A percentile compares a stretch with the other conserved stretches of the same genome.
Evolutionary conservation across 192 early-diverging fungal species (phyloP).

Genomic region (Gryganskiella cystojenkinii): DNA sequence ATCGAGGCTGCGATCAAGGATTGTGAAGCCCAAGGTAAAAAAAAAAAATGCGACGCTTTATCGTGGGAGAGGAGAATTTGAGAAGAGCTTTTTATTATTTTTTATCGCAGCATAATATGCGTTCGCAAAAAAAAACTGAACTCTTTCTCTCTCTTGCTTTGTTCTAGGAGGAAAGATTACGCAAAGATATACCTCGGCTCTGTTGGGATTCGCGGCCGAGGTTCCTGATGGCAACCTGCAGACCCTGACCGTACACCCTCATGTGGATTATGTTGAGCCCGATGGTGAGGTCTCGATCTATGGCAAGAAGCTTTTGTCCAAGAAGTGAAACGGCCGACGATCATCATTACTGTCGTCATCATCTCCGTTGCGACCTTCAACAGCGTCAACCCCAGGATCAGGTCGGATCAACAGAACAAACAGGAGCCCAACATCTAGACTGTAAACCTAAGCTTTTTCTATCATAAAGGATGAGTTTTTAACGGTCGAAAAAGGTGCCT

Average conservation of each 20-base stretch:
- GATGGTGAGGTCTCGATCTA: conserved; percentile 65
- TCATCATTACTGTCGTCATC: too few relatives aligned
- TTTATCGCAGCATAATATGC: too few relatives aligned
- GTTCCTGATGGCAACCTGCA: conserved; percentile 63
- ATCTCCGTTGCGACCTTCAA: too few relatives aligned
- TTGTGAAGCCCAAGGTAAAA: conserved; percentile 18
- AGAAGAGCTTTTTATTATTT: not conserved
- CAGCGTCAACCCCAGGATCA: too few relatives aligned
- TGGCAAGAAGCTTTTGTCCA: not conserved
- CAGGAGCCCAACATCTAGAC: too few relatives aligned
- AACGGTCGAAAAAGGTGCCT: too few relatives aligned
- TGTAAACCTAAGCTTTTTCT: too few relatives aligned
- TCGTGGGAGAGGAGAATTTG: too few relatives aligned
- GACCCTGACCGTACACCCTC: conserved; percentile 43
- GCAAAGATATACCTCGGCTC: conserved; percentile 59
- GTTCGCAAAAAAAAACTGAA: too few relatives aligned
- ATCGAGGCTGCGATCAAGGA: conserved; percentile 18
- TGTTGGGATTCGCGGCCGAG: conserved; percentile 68
- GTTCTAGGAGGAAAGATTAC: conserved; percentile 40
- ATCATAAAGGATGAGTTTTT: too few relatives aligned
- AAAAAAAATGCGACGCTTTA: not conserved
- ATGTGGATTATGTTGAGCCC: conserved; percentile 66
- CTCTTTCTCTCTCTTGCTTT: not conserved
- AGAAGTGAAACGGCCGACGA: too few relatives aligned
- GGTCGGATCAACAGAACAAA: too few relatives aligned